A percentile compares a stretch with the other conserved stretches of the same genome.
These are phyloP conservation scores for Penicillium arizonense DNA, from an alignment of 495 filamentous ascomycete species.

Conservation along the genomic window DNA sequence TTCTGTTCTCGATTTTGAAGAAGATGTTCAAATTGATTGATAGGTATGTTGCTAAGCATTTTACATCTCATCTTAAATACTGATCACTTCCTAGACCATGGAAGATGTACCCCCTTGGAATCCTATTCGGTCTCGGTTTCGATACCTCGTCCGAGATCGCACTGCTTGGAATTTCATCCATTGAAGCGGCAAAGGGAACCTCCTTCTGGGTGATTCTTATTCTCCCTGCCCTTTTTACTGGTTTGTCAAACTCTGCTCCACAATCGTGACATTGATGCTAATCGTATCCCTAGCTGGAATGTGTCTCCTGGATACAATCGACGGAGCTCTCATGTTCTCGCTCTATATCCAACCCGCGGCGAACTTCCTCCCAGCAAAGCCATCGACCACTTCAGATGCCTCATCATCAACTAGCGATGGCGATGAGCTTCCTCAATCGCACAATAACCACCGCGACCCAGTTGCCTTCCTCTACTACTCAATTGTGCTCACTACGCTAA, in stretches of 20 bases:
- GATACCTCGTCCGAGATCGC: constrained; percentile 96
- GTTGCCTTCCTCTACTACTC: constrained; percentile 94
- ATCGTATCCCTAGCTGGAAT: constrained; percentile 61
- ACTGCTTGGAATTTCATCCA: constrained; percentile 81
- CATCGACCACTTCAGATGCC: constrained; percentile 11
- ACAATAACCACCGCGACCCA: constrained; percentile 57
- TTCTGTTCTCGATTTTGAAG: constrained; percentile 68
- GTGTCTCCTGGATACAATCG: constrained; percentile 86
- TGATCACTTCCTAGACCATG: constrained; percentile 57
- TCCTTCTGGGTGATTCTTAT: constrained; percentile 93
- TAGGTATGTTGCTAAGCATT: constrained; percentile 33
- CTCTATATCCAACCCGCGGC: constrained; percentile 70
- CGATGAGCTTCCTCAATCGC: constrained; percentile 24
- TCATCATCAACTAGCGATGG: constrained; percentile 12
- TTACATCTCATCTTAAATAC: neutral
- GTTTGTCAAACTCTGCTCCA: constrained; percentile 36
- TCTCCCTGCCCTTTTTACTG: constrained; percentile 87
- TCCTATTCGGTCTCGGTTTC: constrained; percentile 92
- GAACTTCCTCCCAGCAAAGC: constrained; percentile 43
- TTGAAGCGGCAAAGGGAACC: constrained; percentile 81
- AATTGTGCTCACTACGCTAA: constrained; percentile 82
- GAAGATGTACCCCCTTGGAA: constrained; percentile 94
- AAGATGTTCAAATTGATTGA: constrained; percentile 82
- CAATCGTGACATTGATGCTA: neutral
- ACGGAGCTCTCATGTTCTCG: constrained; percentile 93